These are phyloP conservation scores for baker's yeast (Saccharomyces cerevisiae) DNA, from an alignment of 805 yeast genomes.

Conservation along the genomic window DNA sequence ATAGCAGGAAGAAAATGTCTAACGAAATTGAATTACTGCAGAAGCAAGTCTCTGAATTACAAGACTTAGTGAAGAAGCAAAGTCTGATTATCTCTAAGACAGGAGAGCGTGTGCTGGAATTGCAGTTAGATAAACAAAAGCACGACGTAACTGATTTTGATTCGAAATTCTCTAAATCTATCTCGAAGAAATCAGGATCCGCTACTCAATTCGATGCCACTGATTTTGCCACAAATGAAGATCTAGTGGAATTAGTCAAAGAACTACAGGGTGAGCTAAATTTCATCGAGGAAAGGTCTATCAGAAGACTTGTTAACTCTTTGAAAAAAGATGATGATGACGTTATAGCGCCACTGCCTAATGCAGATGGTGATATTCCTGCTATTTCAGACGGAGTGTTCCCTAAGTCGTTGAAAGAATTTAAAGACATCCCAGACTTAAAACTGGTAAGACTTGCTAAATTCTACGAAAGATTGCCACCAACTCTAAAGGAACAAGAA, in stretches of 20 bases:
- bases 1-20: constrained; percentile 10
- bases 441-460: constrained; percentile 48
- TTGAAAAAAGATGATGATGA: constrained; percentile 37
- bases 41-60: constrained; percentile 42
- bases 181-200: constrained; percentile 4
- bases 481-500: constrained; percentile 46
- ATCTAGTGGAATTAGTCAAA: constrained; percentile 75
- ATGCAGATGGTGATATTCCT: constrained; percentile 71
- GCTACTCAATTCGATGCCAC: constrained; percentile 34
- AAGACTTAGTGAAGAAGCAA: constrained; percentile 55
- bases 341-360: constrained; percentile 59
- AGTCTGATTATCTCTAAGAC: constrained; percentile 59
- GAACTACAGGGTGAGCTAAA: constrained; percentile 87
- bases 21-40: constrained; percentile 27
- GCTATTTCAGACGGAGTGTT: constrained; percentile 32
- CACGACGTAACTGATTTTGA: constrained; percentile 30
- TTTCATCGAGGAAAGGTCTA: constrained; percentile 64
- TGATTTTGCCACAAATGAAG: constrained; percentile 73
- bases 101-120: constrained; percentile 65
- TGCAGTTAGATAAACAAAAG: constrained; percentile 54
- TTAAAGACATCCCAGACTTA: constrained; percentile 38
- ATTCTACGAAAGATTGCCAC: constrained; percentile 73
- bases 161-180: not conserved
- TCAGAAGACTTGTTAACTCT: constrained; percentile 62
- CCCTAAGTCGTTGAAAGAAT: constrained; percentile 53